Evolutionary conservation across 2,329 filamentous ascomycete genomes (phyloP).

Genomic region (Dactylellina leptospora): DNA sequence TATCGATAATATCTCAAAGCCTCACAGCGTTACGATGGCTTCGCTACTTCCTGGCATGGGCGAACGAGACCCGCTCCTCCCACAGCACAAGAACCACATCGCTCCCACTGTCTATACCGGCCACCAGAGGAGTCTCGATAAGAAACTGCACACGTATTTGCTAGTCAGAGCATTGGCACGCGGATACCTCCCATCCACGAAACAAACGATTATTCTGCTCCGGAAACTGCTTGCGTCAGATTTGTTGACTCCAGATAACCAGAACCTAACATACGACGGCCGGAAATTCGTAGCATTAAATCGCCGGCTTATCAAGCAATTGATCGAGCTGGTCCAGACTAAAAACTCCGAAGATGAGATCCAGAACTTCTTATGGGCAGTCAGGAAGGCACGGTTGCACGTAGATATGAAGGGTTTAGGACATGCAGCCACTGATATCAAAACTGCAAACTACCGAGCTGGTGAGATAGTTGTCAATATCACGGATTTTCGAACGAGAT

Average conservation of each 20-base stretch:
- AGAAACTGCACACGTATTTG: conserved; percentile 93
- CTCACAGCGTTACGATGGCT: conserved; percentile 60
- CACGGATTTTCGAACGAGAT: conserved; percentile 9
- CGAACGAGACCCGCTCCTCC: conserved; percentile 80
- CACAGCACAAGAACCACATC: conserved; percentile 84
- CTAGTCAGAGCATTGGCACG: conserved; percentile 82
- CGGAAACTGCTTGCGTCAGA: conserved; percentile 80
- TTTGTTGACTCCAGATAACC: conserved; percentile 77
- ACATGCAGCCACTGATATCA: conserved; percentile 69
- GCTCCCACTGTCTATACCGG: conserved; percentile 61
- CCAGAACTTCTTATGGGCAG: conserved; percentile 89
- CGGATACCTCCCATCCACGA: conserved; percentile 91
- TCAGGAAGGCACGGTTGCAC: conserved; percentile 76
- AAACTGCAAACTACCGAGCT: conserved; percentile 75
- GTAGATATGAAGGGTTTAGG: conserved; percentile 73
- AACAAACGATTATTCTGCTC: conserved; percentile 81
- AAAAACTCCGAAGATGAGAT: conserved; percentile 88
- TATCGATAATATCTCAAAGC: background rate
- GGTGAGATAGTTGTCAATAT: conserved; percentile 63
- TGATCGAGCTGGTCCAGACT: conserved; percentile 81
- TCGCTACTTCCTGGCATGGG: conserved; percentile 69
- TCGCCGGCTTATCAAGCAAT: conserved; percentile 77
- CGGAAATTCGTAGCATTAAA: conserved; percentile 75
- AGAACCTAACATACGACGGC: conserved; percentile 79
- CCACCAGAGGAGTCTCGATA: conserved; percentile 75